Evolutionary conservation across 805 yeast species (phyloP).

Genomic region (Kluyveromyces aestuarii): DNA sequence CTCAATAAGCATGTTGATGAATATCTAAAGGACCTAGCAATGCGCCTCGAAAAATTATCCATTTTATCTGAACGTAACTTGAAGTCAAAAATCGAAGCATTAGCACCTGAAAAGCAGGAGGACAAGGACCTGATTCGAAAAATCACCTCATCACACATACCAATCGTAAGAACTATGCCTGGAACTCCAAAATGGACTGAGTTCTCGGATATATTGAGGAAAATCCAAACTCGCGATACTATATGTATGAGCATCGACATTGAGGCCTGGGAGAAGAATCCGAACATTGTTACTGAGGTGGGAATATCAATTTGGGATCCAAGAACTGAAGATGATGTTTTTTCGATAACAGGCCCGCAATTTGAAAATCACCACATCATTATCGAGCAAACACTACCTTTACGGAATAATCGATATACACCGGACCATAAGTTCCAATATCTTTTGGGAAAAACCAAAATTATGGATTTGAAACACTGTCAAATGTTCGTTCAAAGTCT

Average conservation of each 20-base stretch:
- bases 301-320: slow-evolving; percentile 54
- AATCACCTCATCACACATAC: neutral
- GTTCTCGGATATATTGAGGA: neutral
- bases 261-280: slow-evolving; percentile 46
- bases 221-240: slow-evolving; percentile 7
- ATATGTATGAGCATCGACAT: slow-evolving; percentile 42
- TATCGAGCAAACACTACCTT: slow-evolving; percentile 34
- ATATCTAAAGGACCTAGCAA: neutral
- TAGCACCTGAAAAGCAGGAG: neutral
- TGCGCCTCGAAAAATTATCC: neutral
- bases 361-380: slow-evolving; percentile 36
- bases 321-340: slow-evolving; percentile 27
- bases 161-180: neutral
- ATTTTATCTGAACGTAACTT: neutral
- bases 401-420: slow-evolving; percentile 44
- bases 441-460: slow-evolving; percentile 39
- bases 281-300: slow-evolving; percentile 41
- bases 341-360: slow-evolving; percentile 30
- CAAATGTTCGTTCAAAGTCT: slow-evolving; percentile 34
- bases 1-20: neutral
- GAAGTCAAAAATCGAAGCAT: neutral
- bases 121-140: neutral
- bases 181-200: slow-evolving; percentile 1
- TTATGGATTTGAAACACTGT: slow-evolving; percentile 32
- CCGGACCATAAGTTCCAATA: slow-evolving; percentile 44